These are phyloP conservation scores for Neocallimastix lanati DNA, from an alignment of 192 early-diverging fungal species.

Conservation along the genomic window DNA sequence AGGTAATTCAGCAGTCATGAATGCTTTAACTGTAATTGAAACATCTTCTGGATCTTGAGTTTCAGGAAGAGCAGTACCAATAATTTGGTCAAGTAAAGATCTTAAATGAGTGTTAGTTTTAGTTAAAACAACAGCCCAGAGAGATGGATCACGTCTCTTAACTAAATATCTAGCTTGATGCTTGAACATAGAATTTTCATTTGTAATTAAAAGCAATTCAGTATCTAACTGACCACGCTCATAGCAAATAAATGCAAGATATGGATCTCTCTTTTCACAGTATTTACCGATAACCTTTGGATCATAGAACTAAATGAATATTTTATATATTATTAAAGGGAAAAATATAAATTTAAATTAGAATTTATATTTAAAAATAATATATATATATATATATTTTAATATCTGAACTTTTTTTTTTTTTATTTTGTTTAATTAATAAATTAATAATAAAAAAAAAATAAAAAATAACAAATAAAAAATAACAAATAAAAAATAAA, in stretches of 20 bases:
- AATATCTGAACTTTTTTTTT: too few species aligned
- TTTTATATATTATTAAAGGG: too few species aligned
- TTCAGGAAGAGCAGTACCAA: constrained; percentile 80
- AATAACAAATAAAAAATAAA: too few species aligned
- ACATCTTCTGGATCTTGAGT: constrained; percentile 94
- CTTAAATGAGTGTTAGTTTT: constrained; percentile 65
- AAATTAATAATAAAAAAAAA: too few species aligned
- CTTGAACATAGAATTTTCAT: constrained; percentile 98
- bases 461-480: too few species aligned
- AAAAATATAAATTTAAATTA: too few species aligned
- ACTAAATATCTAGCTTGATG: constrained; percentile 97
- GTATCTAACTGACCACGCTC: constrained; percentile 84
- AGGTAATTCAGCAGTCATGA: constrained; percentile 89
- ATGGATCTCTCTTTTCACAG: constrained; percentile 97
- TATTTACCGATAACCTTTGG: constrained; percentile 86
- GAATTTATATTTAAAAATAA: too few species aligned
- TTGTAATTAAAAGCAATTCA: constrained; percentile 88
- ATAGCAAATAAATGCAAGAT: constrained; percentile 86
- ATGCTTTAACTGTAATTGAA: constrained; percentile 94
- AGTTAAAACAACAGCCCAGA: constrained; percentile 74
- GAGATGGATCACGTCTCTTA: constrained; percentile 56
- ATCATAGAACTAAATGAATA: constrained; percentile 76
- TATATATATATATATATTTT: too few species aligned
- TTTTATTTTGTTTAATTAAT: too few species aligned
- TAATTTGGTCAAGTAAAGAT: constrained; percentile 83